Evolutionary conservation across 495 filamentous ascomycete genomes (phyloP), one percentile per base, ranked within the genome.

Genomic region (Hypoxylon fragiforme): DNA sequence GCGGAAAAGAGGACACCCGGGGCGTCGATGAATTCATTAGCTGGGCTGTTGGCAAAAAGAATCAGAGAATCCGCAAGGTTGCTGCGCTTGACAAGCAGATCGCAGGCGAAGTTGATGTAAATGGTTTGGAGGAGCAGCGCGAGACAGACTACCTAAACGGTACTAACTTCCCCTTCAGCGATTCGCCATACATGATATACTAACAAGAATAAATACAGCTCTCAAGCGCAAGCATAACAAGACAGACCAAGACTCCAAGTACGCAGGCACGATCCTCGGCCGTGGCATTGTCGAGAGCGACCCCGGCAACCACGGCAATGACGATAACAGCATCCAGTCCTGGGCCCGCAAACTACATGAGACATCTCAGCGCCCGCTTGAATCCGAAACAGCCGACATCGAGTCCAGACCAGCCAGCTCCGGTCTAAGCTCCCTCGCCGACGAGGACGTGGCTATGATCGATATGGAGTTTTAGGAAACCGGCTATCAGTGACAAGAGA

Each of bases 151-250:
- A 85, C 61, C 64, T 96, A 15, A 86, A 81, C 14, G 74, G 82
- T 87, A 64, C 59, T 71, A 62, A 8, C 19, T 13, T 28, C 4
- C 7, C 15, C 30, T 5, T 50, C n/a, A 13, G 20, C 26, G 19
- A 19, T 35, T 24, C 20, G 12, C 11, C 1, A 8, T 31, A 16
- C 22, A 24, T 31, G 9, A 28, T 9, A 9, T 9, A 11, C 54
- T 49, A 42, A 56, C 51, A 7, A 39, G 40, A 6, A 12, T 6
- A 3, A 28, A 40, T 15, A 18, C 51, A 79, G 81, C 82, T 2
- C 73, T 96, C 49, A 94, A 91, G 69, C 88, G 89, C 64, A 92
- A 91, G 51, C 87, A 92, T 67, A 89, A 82, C 69, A 92, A 91
- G 63, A 88, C 83, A 3, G 75, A 71, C 24, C 89, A 94, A 56